A percentile compares a stretch with the other conserved stretches of the same genome.
Evolutionary conservation across 2,329 filamentous ascomycete species (phyloP).

Genomic region (Fusarium domesticum): DNA sequence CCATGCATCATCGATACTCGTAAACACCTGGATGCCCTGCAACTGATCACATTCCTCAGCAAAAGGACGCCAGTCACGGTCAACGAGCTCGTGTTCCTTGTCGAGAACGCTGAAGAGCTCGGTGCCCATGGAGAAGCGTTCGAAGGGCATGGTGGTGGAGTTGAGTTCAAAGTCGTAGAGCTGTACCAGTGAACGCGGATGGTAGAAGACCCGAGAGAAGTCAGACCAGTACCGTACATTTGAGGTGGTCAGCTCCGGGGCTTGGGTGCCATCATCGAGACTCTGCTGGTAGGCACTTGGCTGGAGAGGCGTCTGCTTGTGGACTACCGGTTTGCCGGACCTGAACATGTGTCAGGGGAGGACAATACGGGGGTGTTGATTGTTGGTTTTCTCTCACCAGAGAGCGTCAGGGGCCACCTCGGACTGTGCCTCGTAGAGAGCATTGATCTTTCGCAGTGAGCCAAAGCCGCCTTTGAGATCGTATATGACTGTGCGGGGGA

Average conservation of each 20-base stretch:
- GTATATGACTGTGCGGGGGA: constrained; percentile 87
- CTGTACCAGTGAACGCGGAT: constrained; percentile 83
- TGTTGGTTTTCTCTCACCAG: constrained; percentile 30
- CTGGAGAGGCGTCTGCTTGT: constrained; percentile 64
- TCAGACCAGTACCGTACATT: constrained; percentile 96
- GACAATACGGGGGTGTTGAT: background rate
- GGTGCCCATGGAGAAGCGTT: constrained; percentile 81
- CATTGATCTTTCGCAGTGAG: constrained; percentile 80
- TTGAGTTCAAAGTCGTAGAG: constrained; percentile 83
- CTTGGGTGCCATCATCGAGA: constrained; percentile 68
- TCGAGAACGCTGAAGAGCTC: constrained; percentile 73
- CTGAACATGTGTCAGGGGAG: constrained; percentile 36
- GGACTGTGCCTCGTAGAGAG: constrained; percentile 67
- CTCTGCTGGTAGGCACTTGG: constrained; percentile 75
- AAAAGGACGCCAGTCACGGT: constrained; percentile 86
- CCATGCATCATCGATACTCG: constrained; percentile 74
- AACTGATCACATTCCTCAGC: constrained; percentile 90
- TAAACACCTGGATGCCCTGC: constrained; percentile 79
- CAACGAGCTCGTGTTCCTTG: constrained; percentile 79
- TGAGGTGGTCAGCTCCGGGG: constrained; percentile 62
- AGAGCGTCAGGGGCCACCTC: constrained; percentile 33
- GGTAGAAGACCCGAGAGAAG: constrained; percentile 88
- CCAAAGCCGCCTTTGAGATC: constrained; percentile 94
- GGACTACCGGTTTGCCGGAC: constrained; percentile 65
- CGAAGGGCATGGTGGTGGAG: constrained; percentile 78